Evolutionary conservation across 2,329 filamentous ascomycete genomes (phyloP), one percentile per base, ranked within the genome.

Genomic region (Orbilia ellipsospora): DNA sequence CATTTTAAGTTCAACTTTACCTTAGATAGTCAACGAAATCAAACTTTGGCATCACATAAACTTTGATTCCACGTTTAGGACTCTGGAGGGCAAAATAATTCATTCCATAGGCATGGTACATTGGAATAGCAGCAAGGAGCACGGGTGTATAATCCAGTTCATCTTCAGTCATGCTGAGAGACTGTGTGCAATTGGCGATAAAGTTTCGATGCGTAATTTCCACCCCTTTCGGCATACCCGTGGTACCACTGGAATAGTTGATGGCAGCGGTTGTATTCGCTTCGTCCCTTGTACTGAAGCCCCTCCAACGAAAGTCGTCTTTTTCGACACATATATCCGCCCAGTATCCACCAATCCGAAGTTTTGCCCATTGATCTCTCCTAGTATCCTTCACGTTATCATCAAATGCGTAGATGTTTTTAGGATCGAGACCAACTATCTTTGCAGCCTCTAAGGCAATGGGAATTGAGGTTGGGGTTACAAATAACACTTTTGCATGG

Each of bases 171-270:
- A 88, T 81, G 77, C 84, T 83, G n/a, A 86, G 84, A 15, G 88
- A 87, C 73, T 91, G 88, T 13, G 84, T 79, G 78, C 88, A 87
- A 80, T 94, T 94, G 77, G 91, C 86, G 51, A 93, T 87, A 79
- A 92, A 92, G 78, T 92, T 91, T 73, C 85, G 84, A 82, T 96
- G 92, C n/a, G 89, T 88, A 77, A 95, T 90, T 82, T 91, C 89
- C 13, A 95, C 92, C 10, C 93, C 93, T 81, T 96, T 96, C 8
- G 92, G 92, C 2, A 93, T 85, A 5, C 93, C 92, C 0, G 93
- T 96, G 0, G 91, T 94, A 10, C 92, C 89, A 31, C 87, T 90
- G 77, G 88, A 91, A 82, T 94, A 96, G 82, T 96, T 95, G 77
- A 96, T 86, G 23, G 88, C 90, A 78, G 90, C 88, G 0, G 88